These are phyloP conservation scores for Quercus bicolor DNA, from an alignment of 306 rosid genomes.

Conservation along the genomic window DNA sequence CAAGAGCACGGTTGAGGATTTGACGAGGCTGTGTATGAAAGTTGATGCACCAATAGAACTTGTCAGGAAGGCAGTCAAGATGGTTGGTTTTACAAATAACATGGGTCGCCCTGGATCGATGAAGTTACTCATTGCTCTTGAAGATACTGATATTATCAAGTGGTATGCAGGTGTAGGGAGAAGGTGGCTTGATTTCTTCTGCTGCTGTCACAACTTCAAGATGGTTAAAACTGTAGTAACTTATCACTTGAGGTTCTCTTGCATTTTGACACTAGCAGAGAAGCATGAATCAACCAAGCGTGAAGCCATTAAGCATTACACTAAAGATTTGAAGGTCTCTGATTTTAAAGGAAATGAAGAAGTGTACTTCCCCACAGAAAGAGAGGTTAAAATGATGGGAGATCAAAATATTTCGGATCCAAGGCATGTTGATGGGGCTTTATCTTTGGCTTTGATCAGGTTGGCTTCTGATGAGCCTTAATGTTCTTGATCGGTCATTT, in stretches of 20 bases:
- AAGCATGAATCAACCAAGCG: slow-evolving; percentile 80
- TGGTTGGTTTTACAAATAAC: slow-evolving; percentile 77
- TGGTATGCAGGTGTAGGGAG: slow-evolving; percentile 87
- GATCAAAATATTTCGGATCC: slow-evolving; percentile 77
- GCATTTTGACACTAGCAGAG: slow-evolving; percentile 83
- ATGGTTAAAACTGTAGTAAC: slow-evolving; percentile 68
- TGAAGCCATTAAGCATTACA: slow-evolving; percentile 69
- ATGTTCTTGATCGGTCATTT: slow-evolving; percentile 67
- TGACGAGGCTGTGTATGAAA: slow-evolving; percentile 70
- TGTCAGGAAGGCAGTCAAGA: slow-evolving; percentile 65
- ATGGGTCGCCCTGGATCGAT: slow-evolving; percentile 84
- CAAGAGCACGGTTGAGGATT: slow-evolving; percentile 65
- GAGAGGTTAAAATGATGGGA: slow-evolving; percentile 92
- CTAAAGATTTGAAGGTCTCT: slow-evolving; percentile 82
- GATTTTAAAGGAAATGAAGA: slow-evolving; percentile 61
- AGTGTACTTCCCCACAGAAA: slow-evolving; percentile 70
- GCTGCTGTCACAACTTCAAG: slow-evolving; percentile 84
- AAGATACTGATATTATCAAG: slow-evolving; percentile 75
- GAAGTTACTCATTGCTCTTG: slow-evolving; percentile 61
- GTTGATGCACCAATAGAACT: slow-evolving; percentile 76
- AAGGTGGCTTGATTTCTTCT: slow-evolving; percentile 84
- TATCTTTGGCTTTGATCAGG: slow-evolving; percentile 61
- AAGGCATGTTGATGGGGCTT: slow-evolving; percentile 66
- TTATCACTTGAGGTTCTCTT: slow-evolving; percentile 90
- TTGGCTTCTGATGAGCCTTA: slow-evolving; percentile 73